Evolutionary conservation across 495 filamentous ascomycete genomes (phyloP).

Genomic region (Hypoxylon crocopeplum): DNA sequence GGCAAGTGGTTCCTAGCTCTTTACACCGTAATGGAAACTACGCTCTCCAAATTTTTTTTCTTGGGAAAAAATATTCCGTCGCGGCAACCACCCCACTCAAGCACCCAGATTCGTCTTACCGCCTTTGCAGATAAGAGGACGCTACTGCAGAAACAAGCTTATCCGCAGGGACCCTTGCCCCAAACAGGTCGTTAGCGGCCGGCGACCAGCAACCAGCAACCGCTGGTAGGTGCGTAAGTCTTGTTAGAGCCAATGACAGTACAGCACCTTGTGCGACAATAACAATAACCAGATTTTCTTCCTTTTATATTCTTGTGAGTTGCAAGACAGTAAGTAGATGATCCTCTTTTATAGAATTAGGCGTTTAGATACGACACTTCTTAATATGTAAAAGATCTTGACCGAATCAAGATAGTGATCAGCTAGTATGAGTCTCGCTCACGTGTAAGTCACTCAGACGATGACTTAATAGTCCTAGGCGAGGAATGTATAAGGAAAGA

Average conservation of each 20-base stretch:
- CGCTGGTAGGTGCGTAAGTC: neutral
- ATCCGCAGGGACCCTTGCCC: conserved; percentile 19
- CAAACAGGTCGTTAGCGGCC: neutral
- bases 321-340: no score
- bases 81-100: conserved; percentile 21
- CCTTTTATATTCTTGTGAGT: neutral
- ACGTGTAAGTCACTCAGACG: no score
- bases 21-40: neutral
- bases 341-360: no score
- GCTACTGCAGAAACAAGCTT: conserved; percentile 26
- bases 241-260: conserved; percentile 10
- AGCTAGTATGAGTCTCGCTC: no score
- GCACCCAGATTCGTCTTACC: conserved; percentile 23
- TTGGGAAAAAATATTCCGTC: conserved; percentile 29
- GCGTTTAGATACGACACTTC: no score
- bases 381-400: no score
- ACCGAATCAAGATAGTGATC: no score
- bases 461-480: no score
- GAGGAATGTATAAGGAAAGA: no score
- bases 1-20: neutral
- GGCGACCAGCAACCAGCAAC: conserved; percentile 5
- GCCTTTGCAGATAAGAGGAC: conserved; percentile 22
- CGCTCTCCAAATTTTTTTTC: conserved; percentile 34
- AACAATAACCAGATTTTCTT: conserved; percentile 16
- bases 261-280: conserved; percentile 15